Conservation (phyloP, 495 filamentous ascomycete species). For the Trichocladium antarcticum region DNA sequence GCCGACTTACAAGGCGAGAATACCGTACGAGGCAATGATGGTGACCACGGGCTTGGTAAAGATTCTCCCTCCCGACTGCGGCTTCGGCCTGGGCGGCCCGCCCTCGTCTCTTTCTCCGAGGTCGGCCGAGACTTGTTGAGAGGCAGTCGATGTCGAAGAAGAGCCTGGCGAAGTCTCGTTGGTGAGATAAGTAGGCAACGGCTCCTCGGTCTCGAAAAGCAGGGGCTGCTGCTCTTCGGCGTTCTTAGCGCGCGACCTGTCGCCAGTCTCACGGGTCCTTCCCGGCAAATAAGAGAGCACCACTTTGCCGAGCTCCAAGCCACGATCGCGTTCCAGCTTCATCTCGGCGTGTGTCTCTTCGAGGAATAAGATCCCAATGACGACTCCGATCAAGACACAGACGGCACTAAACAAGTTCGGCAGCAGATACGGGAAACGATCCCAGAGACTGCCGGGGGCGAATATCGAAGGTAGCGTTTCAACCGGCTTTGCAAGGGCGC, state of each 20-base stretch:
- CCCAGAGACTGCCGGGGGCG: slow-evolving; percentile 60
- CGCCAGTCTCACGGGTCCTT: background rate
- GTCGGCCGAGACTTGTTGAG: slow-evolving; percentile 1
- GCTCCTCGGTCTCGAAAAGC: slow-evolving; percentile 43
- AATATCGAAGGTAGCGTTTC: slow-evolving; percentile 71
- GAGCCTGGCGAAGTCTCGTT: slow-evolving; percentile 38
- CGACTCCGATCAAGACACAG: slow-evolving; percentile 65
- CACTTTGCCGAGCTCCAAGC: slow-evolving; percentile 66
- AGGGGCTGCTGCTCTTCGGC: slow-evolving; percentile 44
- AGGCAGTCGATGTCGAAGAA: slow-evolving; percentile 4
- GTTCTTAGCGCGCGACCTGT: slow-evolving; percentile 17
- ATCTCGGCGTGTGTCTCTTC: slow-evolving; percentile 90
- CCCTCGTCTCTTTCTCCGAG: slow-evolving; percentile 9
- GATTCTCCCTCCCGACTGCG: slow-evolving; percentile 18
- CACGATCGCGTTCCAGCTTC: slow-evolving; percentile 62
- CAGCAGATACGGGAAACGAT: slow-evolving; percentile 78
- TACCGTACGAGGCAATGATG: slow-evolving; percentile 79
- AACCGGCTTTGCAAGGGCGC: slow-evolving; percentile 77
- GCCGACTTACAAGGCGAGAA: slow-evolving; percentile 81
- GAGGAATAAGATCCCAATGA: slow-evolving; percentile 77
- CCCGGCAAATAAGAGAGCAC: slow-evolving; percentile 43
- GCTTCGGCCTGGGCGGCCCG: slow-evolving; percentile 9
- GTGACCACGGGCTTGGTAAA: slow-evolving; percentile 76
- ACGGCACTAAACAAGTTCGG: slow-evolving; percentile 84
- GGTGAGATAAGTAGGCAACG: slow-evolving; percentile 53